Evolutionary conservation across 768 basidiomycete species (phyloP).

Genomic region (Crepidotus variabilis): DNA sequence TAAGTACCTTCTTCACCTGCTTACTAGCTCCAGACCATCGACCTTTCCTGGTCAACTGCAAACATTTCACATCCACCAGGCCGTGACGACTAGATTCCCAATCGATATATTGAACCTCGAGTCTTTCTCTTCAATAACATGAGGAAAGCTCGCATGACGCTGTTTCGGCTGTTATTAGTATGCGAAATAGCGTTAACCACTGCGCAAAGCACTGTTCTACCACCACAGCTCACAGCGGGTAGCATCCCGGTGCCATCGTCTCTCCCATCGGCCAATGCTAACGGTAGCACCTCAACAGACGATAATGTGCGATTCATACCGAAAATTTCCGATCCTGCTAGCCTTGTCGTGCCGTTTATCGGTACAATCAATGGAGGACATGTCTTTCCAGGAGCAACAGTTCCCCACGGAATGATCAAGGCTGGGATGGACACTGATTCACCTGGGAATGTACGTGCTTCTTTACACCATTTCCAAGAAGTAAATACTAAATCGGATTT

Average conservation of each 20-base stretch:
- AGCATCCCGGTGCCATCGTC: neutral
- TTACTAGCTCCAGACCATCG: too few relatives aligned
- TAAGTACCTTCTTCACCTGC: too few relatives aligned
- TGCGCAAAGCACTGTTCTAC: too few relatives aligned
- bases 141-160: too few relatives aligned
- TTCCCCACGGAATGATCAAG: slow-evolving; percentile 72
- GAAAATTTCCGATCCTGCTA: slow-evolving; percentile 33
- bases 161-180: too few relatives aligned
- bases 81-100: too few relatives aligned
- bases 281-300: neutral
- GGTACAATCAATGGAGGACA: slow-evolving; percentile 65
- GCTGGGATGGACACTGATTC: slow-evolving; percentile 66
- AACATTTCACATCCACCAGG: too few relatives aligned
- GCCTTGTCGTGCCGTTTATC: slow-evolving; percentile 56
- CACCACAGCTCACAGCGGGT: too few relatives aligned
- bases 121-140: too few relatives aligned
- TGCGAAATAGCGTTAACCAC: too few relatives aligned
- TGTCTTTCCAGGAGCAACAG: slow-evolving; percentile 64
- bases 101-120: too few relatives aligned
- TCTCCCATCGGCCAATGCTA: neutral
- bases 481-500: neutral
- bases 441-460: slow-evolving; percentile 45
- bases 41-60: too few relatives aligned
- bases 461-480: neutral
- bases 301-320: slow-evolving; percentile 1